Evolutionary conservation across 495 filamentous ascomycete genomes (phyloP).

Genomic region (Alectoria sarmentosa): DNA sequence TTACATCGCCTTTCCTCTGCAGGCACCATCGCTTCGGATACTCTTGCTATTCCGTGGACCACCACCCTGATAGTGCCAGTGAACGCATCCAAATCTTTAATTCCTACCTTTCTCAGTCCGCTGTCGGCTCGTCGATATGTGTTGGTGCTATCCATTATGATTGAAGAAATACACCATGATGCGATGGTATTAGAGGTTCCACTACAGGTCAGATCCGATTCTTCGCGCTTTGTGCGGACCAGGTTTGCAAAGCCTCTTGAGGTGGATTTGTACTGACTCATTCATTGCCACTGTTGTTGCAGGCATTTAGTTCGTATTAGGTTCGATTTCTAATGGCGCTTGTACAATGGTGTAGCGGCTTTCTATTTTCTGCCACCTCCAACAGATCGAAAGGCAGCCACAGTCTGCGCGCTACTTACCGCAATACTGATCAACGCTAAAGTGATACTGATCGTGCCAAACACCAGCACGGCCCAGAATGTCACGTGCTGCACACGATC

Average conservation of each 20-base stretch:
- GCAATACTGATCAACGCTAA: conserved; percentile 14
- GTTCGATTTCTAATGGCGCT: too few relatives aligned
- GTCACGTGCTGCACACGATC: conserved; percentile 17
- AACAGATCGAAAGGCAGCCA: conserved; percentile 7
- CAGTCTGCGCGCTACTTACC: conserved; percentile 16
- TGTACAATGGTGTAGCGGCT: too few relatives aligned
- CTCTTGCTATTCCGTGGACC: neutral
- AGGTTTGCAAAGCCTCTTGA: too few relatives aligned
- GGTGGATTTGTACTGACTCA: too few relatives aligned
- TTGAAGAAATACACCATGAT: neutral
- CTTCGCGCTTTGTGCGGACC: too few relatives aligned
- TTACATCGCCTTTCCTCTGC: neutral
- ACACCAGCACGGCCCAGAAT: conserved; percentile 18
- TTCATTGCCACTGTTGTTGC: too few relatives aligned
- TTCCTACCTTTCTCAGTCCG: neutral
- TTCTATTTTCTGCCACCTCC: neutral
- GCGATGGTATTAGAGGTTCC: neutral
- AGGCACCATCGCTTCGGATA: neutral
- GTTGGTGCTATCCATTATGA: neutral
- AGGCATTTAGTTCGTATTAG: too few relatives aligned
- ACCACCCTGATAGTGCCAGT: neutral
- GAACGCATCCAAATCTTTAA: neutral
- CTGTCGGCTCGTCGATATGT: neutral
- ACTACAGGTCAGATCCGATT: neutral
- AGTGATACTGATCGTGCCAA: conserved; percentile 14